Evolutionary conservation across 2,329 filamentous ascomycete genomes (phyloP).

Genomic region (Paraconiothyrium brasiliense): DNA sequence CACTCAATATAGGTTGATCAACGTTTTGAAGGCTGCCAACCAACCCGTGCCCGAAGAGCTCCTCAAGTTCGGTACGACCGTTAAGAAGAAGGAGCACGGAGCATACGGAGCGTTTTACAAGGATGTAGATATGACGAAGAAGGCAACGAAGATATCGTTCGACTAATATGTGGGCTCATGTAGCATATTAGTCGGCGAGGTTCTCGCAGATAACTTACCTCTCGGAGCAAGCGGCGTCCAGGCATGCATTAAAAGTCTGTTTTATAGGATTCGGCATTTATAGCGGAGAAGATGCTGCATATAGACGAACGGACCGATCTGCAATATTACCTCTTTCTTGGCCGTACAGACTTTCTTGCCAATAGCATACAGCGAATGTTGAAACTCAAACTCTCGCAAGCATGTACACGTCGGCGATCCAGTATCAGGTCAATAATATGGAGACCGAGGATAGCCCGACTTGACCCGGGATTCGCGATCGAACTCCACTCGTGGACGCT

Average conservation of each 20-base stretch:
- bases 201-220: conserved; percentile 18
- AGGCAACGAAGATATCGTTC: conserved; percentile 92
- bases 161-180: conserved; percentile 56
- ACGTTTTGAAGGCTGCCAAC: conserved; percentile 91
- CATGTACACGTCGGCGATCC: neutral
- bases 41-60: conserved; percentile 90
- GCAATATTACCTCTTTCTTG: neutral
- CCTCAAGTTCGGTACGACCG: conserved; percentile 94
- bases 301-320: neutral
- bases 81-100: conserved; percentile 98
- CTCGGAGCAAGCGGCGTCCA: conserved; percentile 35
- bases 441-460: neutral
- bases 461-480: neutral
- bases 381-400: neutral
- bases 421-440: neutral
- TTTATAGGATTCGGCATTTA: conserved; percentile 1
- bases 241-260: conserved; percentile 30
- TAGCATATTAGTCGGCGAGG: conserved; percentile 27
- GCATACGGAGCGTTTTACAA: conserved; percentile 97
- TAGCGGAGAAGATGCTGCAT: neutral
- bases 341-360: neutral
- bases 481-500: neutral
- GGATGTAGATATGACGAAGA: conserved; percentile 83
- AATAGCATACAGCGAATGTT: neutral
- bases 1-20: conserved; percentile 74